These are phyloP conservation scores for Vitis riparia DNA, from an alignment of 164 flowering plant species.

Conservation along the genomic window DNA sequence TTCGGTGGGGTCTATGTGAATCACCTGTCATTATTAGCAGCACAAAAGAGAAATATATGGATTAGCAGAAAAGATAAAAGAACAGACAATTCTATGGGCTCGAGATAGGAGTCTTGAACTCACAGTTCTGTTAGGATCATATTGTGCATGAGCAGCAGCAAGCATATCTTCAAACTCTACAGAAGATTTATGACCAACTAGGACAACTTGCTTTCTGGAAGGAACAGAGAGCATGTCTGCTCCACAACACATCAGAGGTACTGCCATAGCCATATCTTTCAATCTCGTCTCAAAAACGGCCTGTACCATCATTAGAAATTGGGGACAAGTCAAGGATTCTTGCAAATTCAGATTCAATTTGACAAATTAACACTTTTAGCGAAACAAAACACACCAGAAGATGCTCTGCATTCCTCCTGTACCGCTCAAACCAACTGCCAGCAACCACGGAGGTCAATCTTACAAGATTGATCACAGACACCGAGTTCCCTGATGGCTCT, in stretches of 20 bases:
- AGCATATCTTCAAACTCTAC: slow-evolving; percentile 62
- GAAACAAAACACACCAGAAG: slow-evolving; percentile 53
- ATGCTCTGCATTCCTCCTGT: slow-evolving; percentile 69
- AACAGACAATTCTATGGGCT: not conserved
- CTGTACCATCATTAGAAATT: slow-evolving; percentile 31
- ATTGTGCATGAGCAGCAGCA: slow-evolving; percentile 70
- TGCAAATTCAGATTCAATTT: not conserved
- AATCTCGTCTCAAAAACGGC: slow-evolving; percentile 82
- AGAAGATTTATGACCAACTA: slow-evolving; percentile 61
- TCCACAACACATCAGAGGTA: slow-evolving; percentile 91
- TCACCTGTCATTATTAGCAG: slow-evolving; percentile 51
- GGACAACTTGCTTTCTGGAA: slow-evolving; percentile 77
- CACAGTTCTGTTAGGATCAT: slow-evolving; percentile 78
- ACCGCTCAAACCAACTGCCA: slow-evolving; percentile 38
- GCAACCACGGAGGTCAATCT: slow-evolving; percentile 65
- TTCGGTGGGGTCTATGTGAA: slow-evolving; percentile 69
- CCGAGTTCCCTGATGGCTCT: slow-evolving; percentile 95
- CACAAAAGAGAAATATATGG: not conserved
- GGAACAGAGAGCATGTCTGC: slow-evolving; percentile 76
- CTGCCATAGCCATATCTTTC: slow-evolving; percentile 75
- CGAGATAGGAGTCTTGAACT: slow-evolving; percentile 14
- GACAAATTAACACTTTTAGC: not conserved
- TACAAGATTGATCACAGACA: slow-evolving; percentile 75
- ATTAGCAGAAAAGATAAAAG: not conserved
- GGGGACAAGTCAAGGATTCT: not conserved